Percentiles rank a stretch among this genome's conserved stretches.
These are phyloP conservation scores for Blastomyces emzantsi DNA, from an alignment of 2,329 filamentous ascomycete genomes.

Conservation along the genomic window DNA sequence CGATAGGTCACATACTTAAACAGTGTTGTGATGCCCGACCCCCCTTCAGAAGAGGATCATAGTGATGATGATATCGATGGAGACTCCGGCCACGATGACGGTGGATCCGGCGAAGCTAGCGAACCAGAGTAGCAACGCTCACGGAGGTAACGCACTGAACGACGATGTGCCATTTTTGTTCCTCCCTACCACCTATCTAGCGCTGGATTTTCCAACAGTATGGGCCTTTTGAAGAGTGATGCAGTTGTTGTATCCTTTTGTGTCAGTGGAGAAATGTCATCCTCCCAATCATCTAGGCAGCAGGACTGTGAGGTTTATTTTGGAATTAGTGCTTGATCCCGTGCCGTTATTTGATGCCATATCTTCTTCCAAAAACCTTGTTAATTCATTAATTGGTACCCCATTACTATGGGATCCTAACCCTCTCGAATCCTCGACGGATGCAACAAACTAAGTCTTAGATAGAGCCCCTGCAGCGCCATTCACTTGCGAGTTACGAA, in stretches of 20 bases:
- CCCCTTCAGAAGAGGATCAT: slow-evolving; percentile 35
- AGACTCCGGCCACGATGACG: slow-evolving; percentile 14
- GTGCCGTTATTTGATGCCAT: neutral
- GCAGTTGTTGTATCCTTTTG: no score
- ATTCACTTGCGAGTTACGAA: neutral
- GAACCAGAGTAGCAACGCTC: neutral
- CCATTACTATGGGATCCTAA: neutral
- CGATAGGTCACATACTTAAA: slow-evolving; percentile 61
- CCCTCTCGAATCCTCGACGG: neutral
- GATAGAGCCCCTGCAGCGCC: neutral
- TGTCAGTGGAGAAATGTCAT: neutral
- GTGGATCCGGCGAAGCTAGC: slow-evolving; percentile 1
- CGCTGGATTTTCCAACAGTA: neutral
- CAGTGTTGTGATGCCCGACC: slow-evolving; percentile 63
- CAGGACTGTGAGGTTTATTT: neutral
- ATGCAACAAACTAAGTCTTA: neutral
- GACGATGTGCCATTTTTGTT: neutral
- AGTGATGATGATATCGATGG: slow-evolving; percentile 26
- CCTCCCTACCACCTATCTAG: neutral
- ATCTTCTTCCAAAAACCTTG: neutral
- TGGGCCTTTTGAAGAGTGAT: neutral
- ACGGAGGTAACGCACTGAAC: slow-evolving; percentile 9
- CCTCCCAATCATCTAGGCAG: neutral
- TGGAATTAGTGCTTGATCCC: neutral
- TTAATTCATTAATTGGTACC: neutral